These are phyloP conservation scores for Trichosporon faecale DNA, from an alignment of 1,284 basidiomycete genomes.

Conservation along the genomic window DNA sequence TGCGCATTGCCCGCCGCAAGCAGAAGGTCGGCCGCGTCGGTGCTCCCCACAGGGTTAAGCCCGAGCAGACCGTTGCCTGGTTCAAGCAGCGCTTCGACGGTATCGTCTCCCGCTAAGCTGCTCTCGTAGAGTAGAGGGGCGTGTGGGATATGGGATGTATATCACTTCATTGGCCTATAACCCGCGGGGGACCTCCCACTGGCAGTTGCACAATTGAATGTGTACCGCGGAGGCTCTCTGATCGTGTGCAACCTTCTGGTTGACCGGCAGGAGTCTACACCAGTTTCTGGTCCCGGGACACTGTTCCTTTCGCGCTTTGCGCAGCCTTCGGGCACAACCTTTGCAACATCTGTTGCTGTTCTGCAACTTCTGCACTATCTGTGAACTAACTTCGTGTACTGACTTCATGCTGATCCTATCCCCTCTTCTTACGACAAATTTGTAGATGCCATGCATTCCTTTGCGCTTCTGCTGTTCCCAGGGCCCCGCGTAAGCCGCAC, in stretches of 20 bases:
- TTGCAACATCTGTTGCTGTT: not conserved
- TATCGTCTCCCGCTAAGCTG: constrained; percentile 63
- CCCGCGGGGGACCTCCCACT: constrained; percentile 11
- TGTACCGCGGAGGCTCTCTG: constrained; percentile 12
- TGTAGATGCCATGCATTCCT: not conserved
- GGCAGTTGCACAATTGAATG: constrained; percentile 12
- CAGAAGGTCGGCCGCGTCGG: constrained; percentile 84
- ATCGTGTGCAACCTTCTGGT: not conserved
- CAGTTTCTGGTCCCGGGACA: constrained; percentile 2
- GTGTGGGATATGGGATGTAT: constrained; percentile 11
- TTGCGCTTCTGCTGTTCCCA: too few relatives aligned
- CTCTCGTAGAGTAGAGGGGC: constrained; percentile 7
- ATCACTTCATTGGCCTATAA: constrained; percentile 12
- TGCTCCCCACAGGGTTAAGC: constrained; percentile 79
- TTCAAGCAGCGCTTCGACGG: constrained; percentile 99
- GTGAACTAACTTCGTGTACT: not conserved
- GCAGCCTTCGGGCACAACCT: not conserved
- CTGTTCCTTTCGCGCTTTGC: not conserved
- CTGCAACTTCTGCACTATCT: not conserved
- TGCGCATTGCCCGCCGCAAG: constrained; percentile 88
- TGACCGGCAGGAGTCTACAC: constrained; percentile 1
- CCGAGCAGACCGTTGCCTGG: constrained; percentile 93
- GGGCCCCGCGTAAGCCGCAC: too few relatives aligned
- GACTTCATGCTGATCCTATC: not conserved
- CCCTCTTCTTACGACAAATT: not conserved